These are phyloP conservation scores for Agaricales sp. DNA, from an alignment of 1,284 basidiomycete species.

Conservation along the genomic window DNA sequence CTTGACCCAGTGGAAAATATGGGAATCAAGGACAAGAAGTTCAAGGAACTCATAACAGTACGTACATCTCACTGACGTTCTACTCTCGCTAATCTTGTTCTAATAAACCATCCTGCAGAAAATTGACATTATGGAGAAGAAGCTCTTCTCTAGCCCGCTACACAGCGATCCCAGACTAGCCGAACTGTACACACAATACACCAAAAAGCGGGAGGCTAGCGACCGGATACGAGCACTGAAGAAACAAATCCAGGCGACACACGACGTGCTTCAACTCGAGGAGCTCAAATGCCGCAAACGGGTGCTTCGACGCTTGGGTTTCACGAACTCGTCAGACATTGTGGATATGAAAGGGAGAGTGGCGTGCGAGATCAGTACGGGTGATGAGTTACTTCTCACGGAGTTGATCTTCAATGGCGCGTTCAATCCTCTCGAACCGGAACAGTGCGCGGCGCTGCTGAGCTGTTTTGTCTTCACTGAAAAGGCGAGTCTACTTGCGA, in stretches of 20 bases:
- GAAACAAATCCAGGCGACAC: conserved; percentile 80
- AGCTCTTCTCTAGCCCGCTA: conserved; percentile 67
- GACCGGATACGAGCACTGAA: conserved; percentile 68
- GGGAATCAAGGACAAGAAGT: conserved; percentile 93
- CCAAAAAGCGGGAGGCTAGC: conserved; percentile 67
- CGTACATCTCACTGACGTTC: conserved; percentile 7
- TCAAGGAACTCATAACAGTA: conserved; percentile 80
- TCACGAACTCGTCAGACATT: conserved; percentile 84
- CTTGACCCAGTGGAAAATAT: conserved; percentile 94
- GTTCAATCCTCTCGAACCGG: conserved; percentile 85
- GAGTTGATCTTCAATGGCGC: conserved; percentile 97
- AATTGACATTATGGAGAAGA: conserved; percentile 82
- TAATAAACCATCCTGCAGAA: conserved; percentile 40
- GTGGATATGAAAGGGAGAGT: conserved; percentile 98
- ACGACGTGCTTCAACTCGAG: conserved; percentile 92
- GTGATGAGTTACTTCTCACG: conserved; percentile 93
- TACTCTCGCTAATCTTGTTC: conserved; percentile 1
- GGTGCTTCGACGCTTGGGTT: conserved; percentile 85
- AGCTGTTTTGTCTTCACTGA: conserved; percentile 98
- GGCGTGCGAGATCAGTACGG: conserved; percentile 96
- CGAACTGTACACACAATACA: conserved; percentile 72
- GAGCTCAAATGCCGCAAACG: conserved; percentile 96
- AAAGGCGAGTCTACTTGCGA: conserved; percentile 50
- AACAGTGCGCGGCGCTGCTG: conserved; percentile 87
- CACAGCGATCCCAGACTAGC: conserved; percentile 70